Evolutionary conservation across 2,329 filamentous ascomycete species (phyloP).

Genomic region (Colletotrichum tofieldiae): DNA sequence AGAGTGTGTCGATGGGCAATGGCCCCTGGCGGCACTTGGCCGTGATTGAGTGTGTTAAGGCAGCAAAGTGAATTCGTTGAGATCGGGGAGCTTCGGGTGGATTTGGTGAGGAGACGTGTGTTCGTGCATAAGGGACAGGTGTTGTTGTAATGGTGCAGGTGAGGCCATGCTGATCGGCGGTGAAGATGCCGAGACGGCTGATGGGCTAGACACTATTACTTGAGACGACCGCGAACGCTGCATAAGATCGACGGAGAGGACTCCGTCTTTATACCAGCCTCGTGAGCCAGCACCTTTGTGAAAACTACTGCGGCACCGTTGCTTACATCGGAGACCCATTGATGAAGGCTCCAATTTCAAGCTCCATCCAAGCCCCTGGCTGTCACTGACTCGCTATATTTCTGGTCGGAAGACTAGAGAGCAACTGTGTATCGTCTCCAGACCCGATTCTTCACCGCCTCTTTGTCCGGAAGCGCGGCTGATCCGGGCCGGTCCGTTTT

Average conservation of each 20-base stretch:
- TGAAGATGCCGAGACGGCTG: neutral
- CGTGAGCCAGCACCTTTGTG: neutral
- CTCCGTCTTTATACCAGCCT: neutral
- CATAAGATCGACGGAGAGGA: constrained; percentile 14
- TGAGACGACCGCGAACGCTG: neutral
- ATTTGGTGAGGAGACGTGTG: neutral
- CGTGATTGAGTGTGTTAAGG: constrained; percentile 45
- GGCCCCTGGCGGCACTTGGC: constrained; percentile 42
- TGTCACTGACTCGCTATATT: neutral
- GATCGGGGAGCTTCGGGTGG: neutral
- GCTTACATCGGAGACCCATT: neutral
- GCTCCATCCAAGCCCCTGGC: neutral
- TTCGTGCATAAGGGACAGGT: neutral
- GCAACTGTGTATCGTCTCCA: neutral
- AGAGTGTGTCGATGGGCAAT: constrained; percentile 43
- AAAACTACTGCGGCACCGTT: neutral
- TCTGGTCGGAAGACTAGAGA: neutral
- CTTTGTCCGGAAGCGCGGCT: constrained; percentile 27
- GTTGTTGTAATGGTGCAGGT: neutral
- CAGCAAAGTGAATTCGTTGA: neutral
- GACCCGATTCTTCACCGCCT: constrained; percentile 31
- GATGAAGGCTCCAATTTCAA: neutral
- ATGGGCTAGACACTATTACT: no score
- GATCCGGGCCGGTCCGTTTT: constrained; percentile 34
- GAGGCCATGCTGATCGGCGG: neutral